A percentile compares a stretch with the other conserved stretches of the same genome.
phyloP scores from a whole-genome alignment of 768 basidiomycete species.

The Mycena belliarum region DNA sequence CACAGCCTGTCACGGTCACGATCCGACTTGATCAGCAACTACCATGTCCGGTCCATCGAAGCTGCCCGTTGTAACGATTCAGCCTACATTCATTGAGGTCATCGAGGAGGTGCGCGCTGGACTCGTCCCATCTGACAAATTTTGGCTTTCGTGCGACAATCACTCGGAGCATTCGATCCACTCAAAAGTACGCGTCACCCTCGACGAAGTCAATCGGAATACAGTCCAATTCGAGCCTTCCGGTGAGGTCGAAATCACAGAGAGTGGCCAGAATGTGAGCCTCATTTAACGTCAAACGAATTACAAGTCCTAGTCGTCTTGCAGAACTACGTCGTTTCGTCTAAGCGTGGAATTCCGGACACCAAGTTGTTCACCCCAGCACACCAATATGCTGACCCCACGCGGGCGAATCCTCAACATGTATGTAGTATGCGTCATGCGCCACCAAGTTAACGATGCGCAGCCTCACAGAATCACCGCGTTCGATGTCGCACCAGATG shows the following conservation, averaged over 20 bases:
- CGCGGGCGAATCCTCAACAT: slow-evolving; percentile 42
- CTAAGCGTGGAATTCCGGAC: slow-evolving; percentile 46
- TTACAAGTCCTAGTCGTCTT: slow-evolving; percentile 25
- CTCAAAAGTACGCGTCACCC: slow-evolving; percentile 55
- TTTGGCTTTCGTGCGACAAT: slow-evolving; percentile 79
- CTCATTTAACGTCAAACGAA: slow-evolving; percentile 15
- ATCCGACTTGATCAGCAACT: not conserved
- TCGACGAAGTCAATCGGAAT: slow-evolving; percentile 56
- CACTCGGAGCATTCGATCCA: slow-evolving; percentile 56
- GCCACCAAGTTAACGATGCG: not conserved
- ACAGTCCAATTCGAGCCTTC: slow-evolving; percentile 44
- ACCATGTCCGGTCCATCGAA: slow-evolving; percentile 8
- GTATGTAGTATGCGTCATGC: slow-evolving; percentile 29
- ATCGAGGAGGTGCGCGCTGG: slow-evolving; percentile 66
- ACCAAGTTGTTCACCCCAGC: slow-evolving; percentile 52
- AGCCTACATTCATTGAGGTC: slow-evolving; percentile 61
- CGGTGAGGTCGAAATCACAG: slow-evolving; percentile 47
- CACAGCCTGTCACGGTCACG: not conserved
- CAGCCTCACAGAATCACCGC: slow-evolving; percentile 61
- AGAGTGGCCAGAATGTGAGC: slow-evolving; percentile 24
- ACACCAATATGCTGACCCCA: slow-evolving; percentile 50
- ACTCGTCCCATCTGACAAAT: slow-evolving; percentile 54
- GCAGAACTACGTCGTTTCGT: slow-evolving; percentile 47
- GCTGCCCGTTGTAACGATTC: slow-evolving; percentile 57
- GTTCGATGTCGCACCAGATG: slow-evolving; percentile 63